Evolutionary conservation across 306 rosid species (phyloP).

Genomic region (Prunus persica): Prunus_persica_NCBIv2 NC_034012.1:4291501-4292000

Average conservation of each 20-base stretch:
- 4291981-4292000: conserved; percentile 39
- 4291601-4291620: neutral
- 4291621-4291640: neutral
- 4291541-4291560: conserved; percentile 3
- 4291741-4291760: conserved; percentile 42
- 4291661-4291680: conserved; percentile 1
- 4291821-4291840: conserved; percentile 33
- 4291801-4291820: conserved; percentile 34
- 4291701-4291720: conserved; percentile 28
- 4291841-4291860: conserved; percentile 27
- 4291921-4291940: conserved; percentile 27
- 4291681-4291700: conserved; percentile 38
- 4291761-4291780: conserved; percentile 25
- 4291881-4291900: conserved; percentile 50
- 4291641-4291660: conserved; percentile 4
- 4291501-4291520: neutral
- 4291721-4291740: conserved; percentile 42
- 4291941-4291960: conserved; percentile 25
- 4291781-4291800: conserved; percentile 42
- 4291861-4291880: conserved; percentile 34
- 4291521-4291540: conserved; percentile 29
- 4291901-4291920: conserved; percentile 36
- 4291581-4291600: neutral
- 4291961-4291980: conserved; percentile 32
- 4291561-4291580: neutral